Base-by-base conservation (phyloP, 192 early-diverging fungal genomes). In the Entomortierella chlamydospora region DNA sequence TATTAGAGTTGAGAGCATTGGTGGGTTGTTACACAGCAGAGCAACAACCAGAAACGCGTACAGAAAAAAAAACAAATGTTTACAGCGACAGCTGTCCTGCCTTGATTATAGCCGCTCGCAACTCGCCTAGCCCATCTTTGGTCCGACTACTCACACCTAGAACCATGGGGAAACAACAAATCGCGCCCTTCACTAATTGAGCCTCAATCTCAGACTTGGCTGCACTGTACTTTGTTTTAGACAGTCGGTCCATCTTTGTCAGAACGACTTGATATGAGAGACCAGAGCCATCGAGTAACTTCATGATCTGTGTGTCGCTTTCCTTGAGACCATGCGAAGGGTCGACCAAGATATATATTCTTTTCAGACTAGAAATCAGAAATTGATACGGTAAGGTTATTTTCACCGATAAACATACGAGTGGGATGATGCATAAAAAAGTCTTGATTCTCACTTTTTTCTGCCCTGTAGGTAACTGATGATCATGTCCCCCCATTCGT, bases 401-500 rank as follows among this genome's bases (percentile, higher is more conserved):
- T n/a, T 31, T 13, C 45, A 4, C 15, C 20, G 12, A 20, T 47
- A 4, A 3, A 47, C 15, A 47, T 47, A 15, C 2, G 20, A 47
- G 15, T 12, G 20, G 45, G 15, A 4, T 11, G 20, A 20, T 4
- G 12, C 2, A 15, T 12, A 47, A 47, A 12, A 47, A 47, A 11
- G 18, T 1, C 28, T 25, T 23, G 42, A 41, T 18, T 8, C 56
- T 50, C 80, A 88, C 86, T 84, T 81, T 61, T 73, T 78, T 10
- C 86, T 63, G 18, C 61, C 59, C 17, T 69, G 53, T 0, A 88
- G 53, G 53, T 88, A 88, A 10, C 61, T 66, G 13, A 88, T 39
- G 47, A 86, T 86, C 49, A 85, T 74, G 20, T 81, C 83, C 1
- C 86, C 86, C 86, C 86, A 88, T 62, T 88, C 86, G 30, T 81